A percentile compares a stretch with the other conserved stretches of the same genome.
phyloP scores from a whole-genome alignment of 352 stramenopile genomes.

The Elongisporangium prolatum region DNA sequence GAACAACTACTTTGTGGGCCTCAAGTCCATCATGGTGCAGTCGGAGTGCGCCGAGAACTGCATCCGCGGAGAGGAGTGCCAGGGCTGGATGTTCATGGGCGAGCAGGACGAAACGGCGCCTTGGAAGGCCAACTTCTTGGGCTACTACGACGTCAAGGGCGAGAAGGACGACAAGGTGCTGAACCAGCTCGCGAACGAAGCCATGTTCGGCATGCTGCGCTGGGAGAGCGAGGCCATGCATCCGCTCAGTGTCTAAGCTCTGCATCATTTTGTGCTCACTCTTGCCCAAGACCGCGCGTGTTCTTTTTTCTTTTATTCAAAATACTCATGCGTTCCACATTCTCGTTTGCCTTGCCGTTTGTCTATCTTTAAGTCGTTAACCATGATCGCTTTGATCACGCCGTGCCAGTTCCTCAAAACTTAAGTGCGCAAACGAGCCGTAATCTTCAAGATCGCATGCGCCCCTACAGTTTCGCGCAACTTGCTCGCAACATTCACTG shows the following conservation, averaged over 20 bases:
- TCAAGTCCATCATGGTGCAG: slow-evolving; percentile 73
- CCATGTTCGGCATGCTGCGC: slow-evolving; percentile 83
- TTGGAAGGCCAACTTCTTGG: slow-evolving; percentile 78
- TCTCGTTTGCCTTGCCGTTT: neutral
- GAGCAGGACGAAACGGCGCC: slow-evolving; percentile 52
- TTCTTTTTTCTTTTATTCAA: neutral
- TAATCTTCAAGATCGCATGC: too few relatives aligned
- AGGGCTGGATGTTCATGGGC: slow-evolving; percentile 83
- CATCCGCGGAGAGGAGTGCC: slow-evolving; percentile 75
- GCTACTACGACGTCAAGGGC: slow-evolving; percentile 81
- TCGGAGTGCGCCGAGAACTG: slow-evolving; percentile 71
- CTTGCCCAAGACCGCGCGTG: neutral
- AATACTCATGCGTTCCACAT: slow-evolving; percentile 3
- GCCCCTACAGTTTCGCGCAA: too few relatives aligned
- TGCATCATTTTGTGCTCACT: neutral
- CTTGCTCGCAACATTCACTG: too few relatives aligned
- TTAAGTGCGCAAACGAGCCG: too few relatives aligned
- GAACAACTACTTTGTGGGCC: slow-evolving; percentile 73
- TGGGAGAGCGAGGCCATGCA: slow-evolving; percentile 86
- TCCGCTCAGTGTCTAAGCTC: slow-evolving; percentile 57
- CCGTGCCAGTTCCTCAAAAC: too few relatives aligned
- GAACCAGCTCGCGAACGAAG: slow-evolving; percentile 78
- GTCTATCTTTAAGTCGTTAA: slow-evolving; percentile 1
- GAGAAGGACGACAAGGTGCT: slow-evolving; percentile 82
- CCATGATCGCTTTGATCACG: too few relatives aligned